Base-by-base conservation (phyloP, 495 filamentous ascomycete species). In the Penicillium canariense region DNA sequence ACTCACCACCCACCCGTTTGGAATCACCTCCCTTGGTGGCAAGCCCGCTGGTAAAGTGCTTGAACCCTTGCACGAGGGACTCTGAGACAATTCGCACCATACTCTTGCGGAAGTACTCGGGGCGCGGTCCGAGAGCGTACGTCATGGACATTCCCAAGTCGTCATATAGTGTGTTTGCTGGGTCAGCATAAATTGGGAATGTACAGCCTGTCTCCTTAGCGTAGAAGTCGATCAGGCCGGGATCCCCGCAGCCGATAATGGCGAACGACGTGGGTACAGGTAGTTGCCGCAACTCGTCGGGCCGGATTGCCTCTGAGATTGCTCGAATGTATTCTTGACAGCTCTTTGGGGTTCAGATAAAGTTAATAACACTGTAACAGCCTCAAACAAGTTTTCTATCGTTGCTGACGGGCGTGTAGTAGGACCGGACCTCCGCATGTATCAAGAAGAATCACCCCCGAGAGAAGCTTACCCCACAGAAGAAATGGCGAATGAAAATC, bases 401-500 rank as follows among this genome's bases (percentile, higher is more conserved):
- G 23, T n/a, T n/a, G n/a, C n/a, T n/a, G n/a, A n/a, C n/a, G n/a
- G n/a, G n/a, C n/a, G n/a, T n/a, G n/a, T n/a, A n/a, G n/a, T n/a
- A n/a, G n/a, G n/a, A n/a, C n/a, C n/a, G n/a, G n/a, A n/a, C n/a
- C n/a, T n/a, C n/a, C n/a, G n/a, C n/a, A n/a, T n/a, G n/a, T n/a
- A n/a, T n/a, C n/a, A n/a, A n/a, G n/a, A n/a, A n/a, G n/a, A n/a
- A n/a, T n/a, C n/a, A n/a, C n/a, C n/a, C n/a, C 10, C 4, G 5
- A 39, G 14, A 34, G 45, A 11, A 53, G 76, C 90, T 72, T 77
- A 89, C 89, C 2, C 90, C 89, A 61, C 91, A 96, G 77, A 89
- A 93, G 74, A 96, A 96, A 70, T 96, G 90, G 20, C 91, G 80
- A 40, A 96, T 80, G 61, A 96, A 96, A 47, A 95, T 83, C 15